Base-by-base conservation (phyloP, 345 rosid genomes). In the Populus simonii region DNA sequence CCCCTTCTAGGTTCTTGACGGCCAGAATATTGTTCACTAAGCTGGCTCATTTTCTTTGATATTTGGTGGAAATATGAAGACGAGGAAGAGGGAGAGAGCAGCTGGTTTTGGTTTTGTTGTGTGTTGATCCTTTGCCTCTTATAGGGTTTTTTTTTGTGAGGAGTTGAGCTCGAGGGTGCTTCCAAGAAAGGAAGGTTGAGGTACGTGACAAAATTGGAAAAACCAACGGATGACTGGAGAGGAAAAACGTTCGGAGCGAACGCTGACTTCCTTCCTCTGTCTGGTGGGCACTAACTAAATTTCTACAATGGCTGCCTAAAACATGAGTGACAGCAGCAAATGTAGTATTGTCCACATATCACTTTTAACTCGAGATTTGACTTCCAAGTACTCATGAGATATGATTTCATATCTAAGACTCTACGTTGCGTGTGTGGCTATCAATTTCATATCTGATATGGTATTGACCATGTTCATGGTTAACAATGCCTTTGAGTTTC, bases 191-290 rank as follows among this genome's bases (percentile, higher is more conserved):
- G 22, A 33, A 43, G 79, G 33, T 6, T 20, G 1, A 6, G 16
- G 49, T 59, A 15, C 67, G 66, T 1, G 74, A 77, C 80, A 77
- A 80, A 74, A 17, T 67, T 77, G 73, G 79, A 84, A 76, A 77
- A 66, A 7, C 12, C 47, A 13, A 12, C 43, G 59, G 41, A 61
- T 7, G 66, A 62, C 68, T 35, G 66, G 66, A 29, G 65, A 74
- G 23, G 41, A 20, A 27, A 25, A 20, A 22, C 25, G 12, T 23
- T 6, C 3, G 2, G 63, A n/a, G 23, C 20, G 12, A 7, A 57
- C 22, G 20, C 20, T 47, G 18, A 15, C 51, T 47, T 47, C 16
- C 16, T 57, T 57, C 27, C 9, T 22, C 6, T 20, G 65, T 59
- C 22, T 59, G 65, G 65, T 59, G 27, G 27, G 65, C 12, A 22